These are phyloP conservation scores for Calonectria hawksworthii DNA, from an alignment of 2,329 filamentous ascomycete genomes.

Conservation along the genomic window DNA sequence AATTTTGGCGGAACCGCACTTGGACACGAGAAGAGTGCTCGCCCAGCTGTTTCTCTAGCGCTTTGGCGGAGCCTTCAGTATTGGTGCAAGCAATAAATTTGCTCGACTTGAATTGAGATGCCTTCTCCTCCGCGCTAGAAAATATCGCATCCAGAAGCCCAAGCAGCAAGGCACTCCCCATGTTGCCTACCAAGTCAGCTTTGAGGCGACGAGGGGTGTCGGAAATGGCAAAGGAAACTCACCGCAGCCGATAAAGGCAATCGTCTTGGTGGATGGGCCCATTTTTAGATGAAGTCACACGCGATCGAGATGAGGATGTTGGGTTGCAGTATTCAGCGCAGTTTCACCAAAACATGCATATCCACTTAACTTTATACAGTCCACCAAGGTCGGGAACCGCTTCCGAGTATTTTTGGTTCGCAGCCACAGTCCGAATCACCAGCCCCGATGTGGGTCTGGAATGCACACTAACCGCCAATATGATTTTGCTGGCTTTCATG, in stretches of 20 bases:
- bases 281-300: background rate
- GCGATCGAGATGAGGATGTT: background rate
- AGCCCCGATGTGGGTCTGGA: background rate
- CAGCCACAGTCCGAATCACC: background rate
- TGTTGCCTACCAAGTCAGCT: constrained; percentile 15
- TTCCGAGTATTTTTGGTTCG: background rate
- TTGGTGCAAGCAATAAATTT: constrained; percentile 23
- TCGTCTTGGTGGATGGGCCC: background rate
- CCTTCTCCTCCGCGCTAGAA: background rate
- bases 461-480: background rate
- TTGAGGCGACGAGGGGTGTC: background rate
- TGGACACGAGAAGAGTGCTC: constrained; percentile 5
- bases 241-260: background rate
- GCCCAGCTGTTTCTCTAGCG: background rate
- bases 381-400: background rate
- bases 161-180: constrained; percentile 17
- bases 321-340: background rate
- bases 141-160: constrained; percentile 19
- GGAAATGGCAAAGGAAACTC: background rate
- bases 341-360: background rate
- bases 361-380: background rate
- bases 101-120: background rate
- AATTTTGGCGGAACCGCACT: constrained; percentile 2
- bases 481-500: background rate
- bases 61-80: background rate